Base-by-base conservation (phyloP, 2,329 filamentous ascomycete genomes). In the Colletotrichum falcatum region DNA sequence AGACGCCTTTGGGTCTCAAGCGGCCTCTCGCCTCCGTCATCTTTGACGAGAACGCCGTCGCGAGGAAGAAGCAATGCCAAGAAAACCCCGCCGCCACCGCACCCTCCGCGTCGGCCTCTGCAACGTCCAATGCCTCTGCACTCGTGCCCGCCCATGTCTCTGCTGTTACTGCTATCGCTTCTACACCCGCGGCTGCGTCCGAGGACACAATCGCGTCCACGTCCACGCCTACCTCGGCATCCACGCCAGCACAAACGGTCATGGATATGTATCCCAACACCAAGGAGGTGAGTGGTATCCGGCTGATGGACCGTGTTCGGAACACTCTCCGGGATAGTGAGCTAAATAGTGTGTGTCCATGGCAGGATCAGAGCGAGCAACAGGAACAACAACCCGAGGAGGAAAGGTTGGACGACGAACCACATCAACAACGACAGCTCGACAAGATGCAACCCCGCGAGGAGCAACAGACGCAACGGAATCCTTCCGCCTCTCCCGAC, bases 401-500 rank as follows among this genome's bases (percentile, higher is more conserved):
- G 20, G 63, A 37, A 12, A 30, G 30, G 14, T 56, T 44, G 44
- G 23, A 48, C 33, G 44, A 58, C n/a, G 66, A 61, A 30, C 53
- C 69, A 55, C 56, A 6, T 23, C 30, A 23, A 35, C 51, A 59
- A 42, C 35, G 14, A 56, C 35, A 48, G 35, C n/a, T 33, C 5
- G 18, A 54, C 11, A 30, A 60, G 20, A 35, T 28, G 28, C 42
- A 46, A 33, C 16, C 11, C 28, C 51, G 44, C 33, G 28, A 44
- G 16, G 37, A 46, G 28, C 48, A 51, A 48, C 61, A 54, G 42
- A 62, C 49, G 35, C 12, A 35, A 28, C 58, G 64, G 33, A 67
- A 46, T 28, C 63, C 53, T 26, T 68, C 68, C 62, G 35, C 73
- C 11, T 54, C 64, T 14, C 82, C 85, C 5, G 83, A 83, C 60